Evolutionary conservation across 2,329 filamentous ascomycete species (phyloP), one percentile per base, ranked within the genome.

Genomic region (Microdochium paspali): DNA sequence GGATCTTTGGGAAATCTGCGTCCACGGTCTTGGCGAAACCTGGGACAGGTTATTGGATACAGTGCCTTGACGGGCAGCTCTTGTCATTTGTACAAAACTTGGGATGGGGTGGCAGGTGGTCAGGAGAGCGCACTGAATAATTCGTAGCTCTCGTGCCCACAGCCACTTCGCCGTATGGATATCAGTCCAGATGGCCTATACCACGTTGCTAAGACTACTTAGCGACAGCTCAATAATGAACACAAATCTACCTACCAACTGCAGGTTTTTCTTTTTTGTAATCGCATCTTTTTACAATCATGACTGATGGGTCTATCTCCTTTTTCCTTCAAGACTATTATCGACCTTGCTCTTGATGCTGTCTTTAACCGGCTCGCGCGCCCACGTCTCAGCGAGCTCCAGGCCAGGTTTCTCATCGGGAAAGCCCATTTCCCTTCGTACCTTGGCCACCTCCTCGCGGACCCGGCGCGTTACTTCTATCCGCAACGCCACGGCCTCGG

Each of bases 361-460:
- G 47, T 69, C 69, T 42, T 67, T 63, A 28, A 63, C 63, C 15
- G 70, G 72, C 50, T 79, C 76, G 44, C 68, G 67, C 2, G 77
- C 71, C 84, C 88, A 97, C 1, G 90, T 95, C 65, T 91, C 87
- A 0, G 86, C 88, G 24, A 90, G 67, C 9, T 82, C 85, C 44
- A 82, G 77, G 54, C 85, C 83, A 0, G 86, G 82, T 56, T 95
- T 87, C 55, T 94, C 85, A 50, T 95, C 89, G 1, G 85, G 78
- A 51, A 85, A 80, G 1, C 90, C 90, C 49, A 85, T 69, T 42
- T 75, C 75, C 53, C 79, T 74, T 51, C 91, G 77, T 21, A 97
- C 74, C 57, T 88, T 87, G 46, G 91, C 66, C 2, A 98, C 84
- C 61, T 94, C 85, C 47, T 85, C 76, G 44, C 93, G 76, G 28